Evolutionary conservation across 805 yeast genomes (phyloP), one percentile per base, ranked within the genome.

Genomic region (Kuraishia borneana): DNA sequence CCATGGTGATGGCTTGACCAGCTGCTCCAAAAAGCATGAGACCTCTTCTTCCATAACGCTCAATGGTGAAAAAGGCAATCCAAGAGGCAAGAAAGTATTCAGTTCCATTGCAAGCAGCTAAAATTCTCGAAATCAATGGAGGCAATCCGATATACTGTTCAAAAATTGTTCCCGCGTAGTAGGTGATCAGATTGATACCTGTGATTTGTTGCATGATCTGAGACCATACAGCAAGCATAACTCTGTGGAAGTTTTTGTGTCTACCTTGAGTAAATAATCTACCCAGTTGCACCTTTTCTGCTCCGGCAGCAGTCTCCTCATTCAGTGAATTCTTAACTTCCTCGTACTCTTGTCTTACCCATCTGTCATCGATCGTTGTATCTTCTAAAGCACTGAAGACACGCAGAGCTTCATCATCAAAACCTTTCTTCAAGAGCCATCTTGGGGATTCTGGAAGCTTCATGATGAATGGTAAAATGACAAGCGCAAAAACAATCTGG

Each of bases 111-210:
- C 53, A 50, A 14, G 63, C 71, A n/a, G 69, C 67, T 30, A 65
- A 48, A n/a, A 59, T 48, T 39, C 56, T 46, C 8, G 69, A 46
- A 17, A 44, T 18, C 54, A 43, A 1, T 63, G 52, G 13, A 53
- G 33, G 52, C 66, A 55, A 12, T 63, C 61, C 33, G 16, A 67
- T 54, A 34, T 59, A 60, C 31, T 60, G 49, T 34, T 59, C 60
- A 41, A 67, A 70, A 30, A 70, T 67, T 50, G 63, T 54, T 2
- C 73, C 70, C 1, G 76, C 74, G 42, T 70, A 71, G 46, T 68
- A 71, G 2, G 68, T 59, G 21, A 71, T 65, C 36, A 70, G 60
- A 44, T 71, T 72, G 40, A 68, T 68, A n/a, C 78, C 78, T 42
- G 49, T 50, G 36, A 68, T 53, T 39, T 65, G 70, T 43, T 64